These are phyloP conservation scores for Kwoniella shivajii DNA, from an alignment of 1,284 basidiomycete genomes.

Conservation along the genomic window DNA sequence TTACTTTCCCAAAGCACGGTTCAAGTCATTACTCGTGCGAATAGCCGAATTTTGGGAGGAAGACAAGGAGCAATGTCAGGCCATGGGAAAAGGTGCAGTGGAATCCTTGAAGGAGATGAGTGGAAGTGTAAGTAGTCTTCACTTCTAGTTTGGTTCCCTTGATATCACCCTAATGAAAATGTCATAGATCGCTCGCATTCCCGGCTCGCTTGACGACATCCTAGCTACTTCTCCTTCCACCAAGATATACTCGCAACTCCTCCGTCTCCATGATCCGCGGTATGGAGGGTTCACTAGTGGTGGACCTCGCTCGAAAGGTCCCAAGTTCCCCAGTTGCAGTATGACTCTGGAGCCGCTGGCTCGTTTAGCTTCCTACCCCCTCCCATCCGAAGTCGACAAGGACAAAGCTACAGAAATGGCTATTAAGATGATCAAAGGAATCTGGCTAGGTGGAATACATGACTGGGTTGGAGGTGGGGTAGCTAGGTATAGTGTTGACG, in stretches of 20 bases:
- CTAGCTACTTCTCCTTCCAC: conserved; percentile 16
- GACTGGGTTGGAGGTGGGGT: conserved; percentile 58
- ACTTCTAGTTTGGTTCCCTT: too few species aligned
- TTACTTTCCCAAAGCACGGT: conserved; percentile 53
- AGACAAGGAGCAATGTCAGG: conserved; percentile 31
- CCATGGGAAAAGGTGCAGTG: conserved; percentile 34
- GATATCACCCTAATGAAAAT: too few species aligned
- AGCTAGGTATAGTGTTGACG: conserved; percentile 57
- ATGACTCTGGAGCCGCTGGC: conserved; percentile 42
- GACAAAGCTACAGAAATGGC: conserved; percentile 35
- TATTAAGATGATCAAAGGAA: conserved; percentile 42
- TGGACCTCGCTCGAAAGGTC: conserved; percentile 37
- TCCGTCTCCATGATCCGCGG: conserved; percentile 36
- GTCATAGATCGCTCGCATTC: conserved; percentile 11
- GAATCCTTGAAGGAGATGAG: conserved; percentile 34
- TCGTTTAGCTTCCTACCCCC: conserved; percentile 25
- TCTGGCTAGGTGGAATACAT: conserved; percentile 57
- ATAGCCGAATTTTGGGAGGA: conserved; percentile 43
- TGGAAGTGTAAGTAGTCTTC: conserved; percentile 11
- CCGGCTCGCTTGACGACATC: conserved; percentile 18
- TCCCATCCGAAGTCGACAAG: conserved; percentile 27
- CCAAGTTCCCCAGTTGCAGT: conserved; percentile 54
- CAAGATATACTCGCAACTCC: conserved; percentile 34
- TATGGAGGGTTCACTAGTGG: conserved; percentile 54
- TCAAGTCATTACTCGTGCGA: conserved; percentile 35